These are phyloP conservation scores for Peniophora sp. DNA, from an alignment of 1,284 basidiomycete genomes.

Conservation along the genomic window DNA sequence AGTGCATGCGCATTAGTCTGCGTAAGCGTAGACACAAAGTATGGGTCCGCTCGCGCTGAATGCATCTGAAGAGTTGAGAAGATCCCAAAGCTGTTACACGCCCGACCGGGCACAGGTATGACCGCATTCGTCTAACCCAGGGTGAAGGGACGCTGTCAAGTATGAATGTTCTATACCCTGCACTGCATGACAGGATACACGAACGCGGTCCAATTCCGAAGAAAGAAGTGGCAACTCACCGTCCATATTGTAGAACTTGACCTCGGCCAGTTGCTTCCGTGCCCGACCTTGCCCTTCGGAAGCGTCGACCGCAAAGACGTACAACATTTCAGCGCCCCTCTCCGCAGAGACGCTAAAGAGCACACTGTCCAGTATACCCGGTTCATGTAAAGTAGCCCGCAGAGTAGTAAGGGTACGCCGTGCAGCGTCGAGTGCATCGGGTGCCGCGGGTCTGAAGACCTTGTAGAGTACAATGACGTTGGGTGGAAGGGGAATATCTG, in stretches of 20 bases:
- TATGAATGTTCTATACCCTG: neutral
- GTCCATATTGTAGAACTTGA: conserved; percentile 42
- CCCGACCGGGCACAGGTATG: neutral
- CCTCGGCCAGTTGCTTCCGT: conserved; percentile 21
- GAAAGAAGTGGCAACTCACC: conserved; percentile 5
- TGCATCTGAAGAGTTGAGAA: too few relatives aligned
- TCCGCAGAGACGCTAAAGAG: conserved; percentile 41
- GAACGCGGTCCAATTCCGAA: neutral
- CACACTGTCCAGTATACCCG: conserved; percentile 36
- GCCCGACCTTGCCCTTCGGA: conserved; percentile 21
- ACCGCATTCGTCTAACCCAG: neutral
- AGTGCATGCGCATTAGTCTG: too few relatives aligned
- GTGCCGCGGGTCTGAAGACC: too few relatives aligned
- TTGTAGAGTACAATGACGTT: too few relatives aligned
- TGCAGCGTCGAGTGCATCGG: too few relatives aligned
- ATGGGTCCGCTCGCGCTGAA: too few relatives aligned
- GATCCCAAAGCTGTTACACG: too few relatives aligned
- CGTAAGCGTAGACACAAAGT: too few relatives aligned
- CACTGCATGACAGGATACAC: neutral
- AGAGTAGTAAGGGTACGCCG: too few relatives aligned
- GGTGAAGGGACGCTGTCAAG: neutral
- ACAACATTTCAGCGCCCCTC: conserved; percentile 32
- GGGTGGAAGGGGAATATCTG: too few relatives aligned
- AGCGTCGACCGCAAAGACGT: conserved; percentile 48
- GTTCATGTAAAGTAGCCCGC: neutral